A percentile compares a stretch with the other conserved stretches of the same genome.
These are phyloP conservation scores for Rhizoclosmatium sp. DNA, from an alignment of 192 early-diverging fungal genomes.

Conservation along the genomic window DNA sequence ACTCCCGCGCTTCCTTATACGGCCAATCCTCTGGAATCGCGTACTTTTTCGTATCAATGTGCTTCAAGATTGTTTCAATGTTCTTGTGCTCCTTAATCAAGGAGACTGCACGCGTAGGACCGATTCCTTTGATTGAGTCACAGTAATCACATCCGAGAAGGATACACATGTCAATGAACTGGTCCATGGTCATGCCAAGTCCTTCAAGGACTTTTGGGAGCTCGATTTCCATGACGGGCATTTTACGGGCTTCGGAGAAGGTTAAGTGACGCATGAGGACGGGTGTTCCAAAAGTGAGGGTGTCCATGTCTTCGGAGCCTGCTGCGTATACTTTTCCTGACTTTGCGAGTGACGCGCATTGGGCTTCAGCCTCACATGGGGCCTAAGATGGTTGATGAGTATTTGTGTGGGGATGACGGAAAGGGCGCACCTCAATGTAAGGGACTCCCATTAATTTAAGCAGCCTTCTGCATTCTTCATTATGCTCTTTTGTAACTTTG, in stretches of 20 bases:
- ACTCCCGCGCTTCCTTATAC: constrained; percentile 84
- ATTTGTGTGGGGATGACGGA: neutral
- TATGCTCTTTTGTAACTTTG: constrained; percentile 93
- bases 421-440: constrained; percentile 69
- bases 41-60: constrained; percentile 80
- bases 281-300: constrained; percentile 90
- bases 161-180: constrained; percentile 98
- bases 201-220: constrained; percentile 84
- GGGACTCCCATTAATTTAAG: constrained; percentile 94
- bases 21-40: constrained; percentile 89
- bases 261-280: constrained; percentile 92
- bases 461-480: constrained; percentile 88
- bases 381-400: constrained; percentile 76
- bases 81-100: constrained; percentile 84
- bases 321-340: constrained; percentile 93
- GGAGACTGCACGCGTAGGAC: constrained; percentile 82
- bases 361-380: constrained; percentile 97
- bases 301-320: constrained; percentile 99
- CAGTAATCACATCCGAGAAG: constrained; percentile 98
- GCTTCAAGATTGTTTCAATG: constrained; percentile 81
- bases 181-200: constrained; percentile 73
- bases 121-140: constrained; percentile 93
- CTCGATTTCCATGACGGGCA: constrained; percentile 90
- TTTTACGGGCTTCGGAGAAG: constrained; percentile 85
- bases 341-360: constrained; percentile 92